These are phyloP conservation scores for Bipolaris oryzae DNA, from an alignment of 2,329 filamentous ascomycete species.

Conservation along the genomic window DNA sequence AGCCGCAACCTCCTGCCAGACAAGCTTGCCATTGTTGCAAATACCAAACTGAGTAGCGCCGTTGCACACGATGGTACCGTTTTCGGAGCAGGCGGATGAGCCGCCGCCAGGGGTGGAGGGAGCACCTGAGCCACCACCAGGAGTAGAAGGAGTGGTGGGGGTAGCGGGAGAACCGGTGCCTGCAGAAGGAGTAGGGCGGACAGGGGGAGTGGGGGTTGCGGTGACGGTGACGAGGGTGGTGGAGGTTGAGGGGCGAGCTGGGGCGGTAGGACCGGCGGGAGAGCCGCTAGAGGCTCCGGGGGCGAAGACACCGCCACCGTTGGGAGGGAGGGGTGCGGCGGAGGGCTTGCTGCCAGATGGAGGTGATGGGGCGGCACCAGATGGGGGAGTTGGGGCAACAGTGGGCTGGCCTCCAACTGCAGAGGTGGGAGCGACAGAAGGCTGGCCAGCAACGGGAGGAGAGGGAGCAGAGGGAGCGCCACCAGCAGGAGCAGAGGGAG, in stretches of 20 bases:
- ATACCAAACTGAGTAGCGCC: constrained; percentile 50
- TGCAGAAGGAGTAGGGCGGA: constrained; percentile 9
- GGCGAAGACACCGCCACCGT: constrained; percentile 41
- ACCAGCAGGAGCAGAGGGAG: constrained; percentile 11
- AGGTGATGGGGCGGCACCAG: constrained; percentile 6
- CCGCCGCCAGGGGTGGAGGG: constrained; percentile 20
- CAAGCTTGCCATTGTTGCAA: constrained; percentile 51
- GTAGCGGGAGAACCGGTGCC: constrained; percentile 11
- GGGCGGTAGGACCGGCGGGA: constrained; percentile 16
- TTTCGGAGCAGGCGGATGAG: constrained; percentile 31
- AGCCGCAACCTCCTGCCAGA: constrained; percentile 51
- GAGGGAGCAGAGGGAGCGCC: constrained; percentile 22
- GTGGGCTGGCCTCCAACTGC: constrained; percentile 4
- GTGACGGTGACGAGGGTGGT: constrained; percentile 42
- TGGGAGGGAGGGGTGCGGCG: constrained; percentile 23
- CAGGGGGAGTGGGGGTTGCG: constrained; percentile 22
- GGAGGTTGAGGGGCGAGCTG: constrained; percentile 27
- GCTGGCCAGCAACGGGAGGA: constrained; percentile 10
- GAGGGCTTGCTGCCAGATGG: constrained; percentile 10
- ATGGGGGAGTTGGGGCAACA: constrained; percentile 5
- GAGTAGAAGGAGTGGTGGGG: constrained; percentile 19
- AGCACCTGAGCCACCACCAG: background rate
- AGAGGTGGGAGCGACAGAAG: constrained; percentile 12
- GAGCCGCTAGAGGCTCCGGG: constrained; percentile 29
- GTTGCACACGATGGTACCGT: constrained; percentile 51